Base-by-base conservation (phyloP, 805 yeast genomes). In the Ogataea thermomethanolica region DNA sequence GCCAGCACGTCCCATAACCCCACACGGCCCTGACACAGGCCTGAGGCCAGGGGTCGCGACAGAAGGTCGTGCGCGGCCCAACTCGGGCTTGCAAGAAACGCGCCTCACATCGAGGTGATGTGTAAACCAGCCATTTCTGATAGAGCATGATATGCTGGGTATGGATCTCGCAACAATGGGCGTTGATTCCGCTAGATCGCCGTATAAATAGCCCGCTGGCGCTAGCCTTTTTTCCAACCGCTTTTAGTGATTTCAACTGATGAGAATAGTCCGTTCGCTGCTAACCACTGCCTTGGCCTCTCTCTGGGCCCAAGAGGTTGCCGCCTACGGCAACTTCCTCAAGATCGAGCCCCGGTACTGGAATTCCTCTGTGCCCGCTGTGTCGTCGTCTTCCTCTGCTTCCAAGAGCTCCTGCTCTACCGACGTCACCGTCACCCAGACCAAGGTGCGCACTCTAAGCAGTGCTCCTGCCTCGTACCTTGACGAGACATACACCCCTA, bases 401-500 rank as follows among this genome's bases (percentile, higher is more conserved):
- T 9, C 25, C 43, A 13, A 20, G 22, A 12, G 13, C 36, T 29
- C 50, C 8, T 51, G 54, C 29, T 39, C 53, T 8, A 46, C 50
- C 7, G 54, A 50, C 33, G 23, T 44, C 12, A 50, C 56, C 4
- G 29, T 48, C 12, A 52, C 54, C 7, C 25, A 28, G 12, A 50
- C 52, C 12, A 36, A 40, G 7, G 33, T 29, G 25, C 25, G 43
- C 27, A 50, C 55, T n/a, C 28, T 50, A 9, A 32, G 37, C 17
- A 21, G 39, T 15, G 35, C 33, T 17, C n/a, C 43, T 4, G 43
- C 39, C 38, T 26, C 42, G 4, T 48, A 42, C 24, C 34, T 37
- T 8, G 53, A 51, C 25, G 43, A 37, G 23, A 35, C 43, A 20
- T 24, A 34, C 26, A 48, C 55, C 13, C 58, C 58, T 11, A 42